Evolutionary conservation across 345 rosid genomes (phyloP), one percentile per base, ranked within the genome.

Genomic region (Anastatica hierochuntica): DNA sequence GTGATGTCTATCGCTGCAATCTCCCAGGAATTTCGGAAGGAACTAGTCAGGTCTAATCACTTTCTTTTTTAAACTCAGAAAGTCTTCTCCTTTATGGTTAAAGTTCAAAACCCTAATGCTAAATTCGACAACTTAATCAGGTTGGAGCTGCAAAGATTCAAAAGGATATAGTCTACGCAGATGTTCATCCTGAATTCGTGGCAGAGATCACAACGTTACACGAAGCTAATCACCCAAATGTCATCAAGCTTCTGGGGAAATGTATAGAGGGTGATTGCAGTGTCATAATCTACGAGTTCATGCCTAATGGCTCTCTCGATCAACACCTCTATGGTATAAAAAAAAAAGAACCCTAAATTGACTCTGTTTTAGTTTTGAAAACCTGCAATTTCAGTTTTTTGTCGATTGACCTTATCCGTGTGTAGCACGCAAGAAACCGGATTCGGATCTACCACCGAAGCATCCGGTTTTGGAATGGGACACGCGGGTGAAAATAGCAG

Each of bases 91-190:
- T 43, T 52, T 16, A 26, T 35, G 31, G 10, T 35, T 38, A 11
- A 16, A 12, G 10, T 10, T 16, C 9, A 26, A 39, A 50, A 50
- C 50, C 18, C 17, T 30, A 0, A 49, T 59, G 26, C 40, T 49
- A 39, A 40, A 40, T 16, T 15, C n/a, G 29, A 10, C 0, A 31
- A 33, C 36, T 46, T 36, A 21, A 24, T 23, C 54, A 86, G 92
- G 77, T 57, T 9, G 90, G 78, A 14, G 96, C 96, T 4, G 83
- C 78, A 72, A 88, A 88, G 79, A 77, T 75, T 70, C 88, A 83
- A 10, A 72, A 78, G 57, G n/a, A n/a, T n/a, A 70, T 38, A 12
- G 43, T 61, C 38, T 79, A 82, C 35, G 23, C 48, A 37, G 79
- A 71, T 34, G 90, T 81, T 50, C 59, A 70, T n/a, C 58, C 62